Conservation (phyloP, 2,329 filamentous ascomycete genomes). For the Arthrobotrys iridis region DNA sequence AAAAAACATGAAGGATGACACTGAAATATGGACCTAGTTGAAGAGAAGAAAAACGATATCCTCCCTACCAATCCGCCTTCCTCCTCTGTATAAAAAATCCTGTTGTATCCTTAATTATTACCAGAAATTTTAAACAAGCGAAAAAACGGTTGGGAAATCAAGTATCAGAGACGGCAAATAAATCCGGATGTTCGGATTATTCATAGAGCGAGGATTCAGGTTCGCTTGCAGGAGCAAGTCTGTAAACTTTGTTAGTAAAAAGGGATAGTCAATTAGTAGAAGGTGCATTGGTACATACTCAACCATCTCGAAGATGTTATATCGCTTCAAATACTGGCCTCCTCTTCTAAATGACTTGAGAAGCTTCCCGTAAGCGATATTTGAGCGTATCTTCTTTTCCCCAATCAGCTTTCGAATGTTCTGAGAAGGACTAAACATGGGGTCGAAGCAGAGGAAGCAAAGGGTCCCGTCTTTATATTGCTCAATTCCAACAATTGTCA, state of each 20-base stretch:
- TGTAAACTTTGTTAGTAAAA: conserved; percentile 2
- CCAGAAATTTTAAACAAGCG: background rate
- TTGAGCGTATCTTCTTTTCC: conserved; percentile 63
- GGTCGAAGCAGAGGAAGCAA: conserved; percentile 84
- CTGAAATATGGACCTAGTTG: background rate
- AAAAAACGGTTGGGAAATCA: background rate
- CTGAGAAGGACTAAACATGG: conserved; percentile 71
- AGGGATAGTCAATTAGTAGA: background rate
- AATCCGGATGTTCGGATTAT: background rate
- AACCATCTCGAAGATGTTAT: conserved; percentile 81
- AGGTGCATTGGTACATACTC: conserved; percentile 68
- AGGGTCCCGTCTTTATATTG: conserved; percentile 70
- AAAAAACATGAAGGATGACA: background rate
- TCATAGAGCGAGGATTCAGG: conserved; percentile 42
- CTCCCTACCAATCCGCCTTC: conserved; percentile 35
- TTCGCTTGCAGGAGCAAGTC: conserved; percentile 24
- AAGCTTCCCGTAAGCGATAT: conserved; percentile 66
- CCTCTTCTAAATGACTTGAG: conserved; percentile 80
- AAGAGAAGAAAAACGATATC: background rate
- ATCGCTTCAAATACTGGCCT: conserved; percentile 73
- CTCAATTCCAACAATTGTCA: conserved; percentile 89
- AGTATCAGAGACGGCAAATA: background rate
- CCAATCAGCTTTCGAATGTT: conserved; percentile 71
- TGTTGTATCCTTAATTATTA: background rate
- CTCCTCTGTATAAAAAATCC: conserved; percentile 4